Evolutionary conservation across 257 asterid species (phyloP).

Genomic region (Forsythia suspensa): DNA sequence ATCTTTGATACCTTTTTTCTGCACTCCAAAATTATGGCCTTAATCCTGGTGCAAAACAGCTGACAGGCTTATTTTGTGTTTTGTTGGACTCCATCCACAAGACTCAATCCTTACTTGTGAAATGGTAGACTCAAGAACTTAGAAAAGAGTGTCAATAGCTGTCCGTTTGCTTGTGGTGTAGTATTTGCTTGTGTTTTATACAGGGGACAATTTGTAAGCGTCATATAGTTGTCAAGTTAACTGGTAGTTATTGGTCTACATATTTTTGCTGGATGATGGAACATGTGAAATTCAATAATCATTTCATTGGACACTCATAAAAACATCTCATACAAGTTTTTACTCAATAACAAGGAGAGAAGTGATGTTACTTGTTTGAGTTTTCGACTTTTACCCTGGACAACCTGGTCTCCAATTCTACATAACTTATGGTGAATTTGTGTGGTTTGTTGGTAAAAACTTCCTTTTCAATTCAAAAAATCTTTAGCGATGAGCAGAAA

Average conservation of each 20-base stretch:
- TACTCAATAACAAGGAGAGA: too few relatives aligned
- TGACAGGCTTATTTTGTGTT: background rate
- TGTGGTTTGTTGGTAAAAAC: too few relatives aligned
- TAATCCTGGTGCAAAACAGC: constrained; percentile 4
- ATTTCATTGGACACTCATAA: too few relatives aligned
- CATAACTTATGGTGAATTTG: too few relatives aligned
- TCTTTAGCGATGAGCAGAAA: too few relatives aligned
- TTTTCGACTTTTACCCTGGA: too few relatives aligned
- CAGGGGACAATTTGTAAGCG: constrained; percentile 8
- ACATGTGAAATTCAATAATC: background rate
- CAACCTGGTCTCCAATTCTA: too few relatives aligned
- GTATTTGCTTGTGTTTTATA: constrained; percentile 15
- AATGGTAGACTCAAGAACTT: constrained; percentile 10
- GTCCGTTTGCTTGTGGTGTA: constrained; percentile 19
- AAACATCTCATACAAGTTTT: too few relatives aligned
- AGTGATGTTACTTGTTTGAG: too few relatives aligned
- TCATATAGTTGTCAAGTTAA: constrained; percentile 16
- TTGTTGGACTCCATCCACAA: constrained; percentile 10
- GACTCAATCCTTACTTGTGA: constrained; percentile 13
- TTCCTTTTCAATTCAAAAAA: too few relatives aligned
- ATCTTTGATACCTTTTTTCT: background rate
- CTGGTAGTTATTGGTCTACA: constrained; percentile 10
- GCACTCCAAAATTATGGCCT: constrained; percentile 14
- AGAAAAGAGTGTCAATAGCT: background rate
- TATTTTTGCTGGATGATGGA: constrained; percentile 22